Percentiles rank a stretch among this genome's conserved stretches.
Evolutionary conservation across 2,329 filamentous ascomycete species (phyloP).

Genomic region (Rhytidhysteron rufulum): DNA sequence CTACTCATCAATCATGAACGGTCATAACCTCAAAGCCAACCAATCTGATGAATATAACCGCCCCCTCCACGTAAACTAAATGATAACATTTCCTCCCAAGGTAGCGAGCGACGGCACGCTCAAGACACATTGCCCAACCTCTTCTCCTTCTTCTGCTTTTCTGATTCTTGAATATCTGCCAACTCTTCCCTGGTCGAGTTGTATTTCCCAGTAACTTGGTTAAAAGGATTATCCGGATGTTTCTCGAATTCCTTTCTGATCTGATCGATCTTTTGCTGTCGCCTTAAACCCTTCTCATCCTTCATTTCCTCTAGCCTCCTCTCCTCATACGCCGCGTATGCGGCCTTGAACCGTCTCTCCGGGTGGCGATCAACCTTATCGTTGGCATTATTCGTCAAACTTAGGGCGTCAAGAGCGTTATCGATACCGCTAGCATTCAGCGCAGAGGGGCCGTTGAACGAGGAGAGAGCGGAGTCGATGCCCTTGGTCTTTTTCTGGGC

Average conservation of each 20-base stretch:
- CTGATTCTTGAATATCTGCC: constrained; percentile 58
- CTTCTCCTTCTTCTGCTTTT: constrained; percentile 71
- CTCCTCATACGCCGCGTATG: constrained; percentile 79
- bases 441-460: constrained; percentile 45
- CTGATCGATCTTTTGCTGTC: constrained; percentile 79
- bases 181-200: constrained; percentile 79
- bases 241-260: constrained; percentile 93
- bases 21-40: not conserved
- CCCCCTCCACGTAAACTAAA: not conserved
- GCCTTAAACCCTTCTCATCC: constrained; percentile 72
- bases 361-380: constrained; percentile 83
- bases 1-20: not conserved
- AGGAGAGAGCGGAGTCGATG: constrained; percentile 59
- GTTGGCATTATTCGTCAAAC: constrained; percentile 58
- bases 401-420: constrained; percentile 84
- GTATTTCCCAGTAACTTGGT: constrained; percentile 72
- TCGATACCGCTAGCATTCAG: constrained; percentile 88
- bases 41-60: not conserved
- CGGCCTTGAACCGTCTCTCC: constrained; percentile 81
- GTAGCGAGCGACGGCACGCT: not conserved
- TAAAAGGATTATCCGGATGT: constrained; percentile 92
- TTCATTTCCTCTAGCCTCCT: constrained; percentile 80
- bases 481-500: constrained; percentile 51
- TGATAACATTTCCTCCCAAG: not conserved
- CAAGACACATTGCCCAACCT: constrained; percentile 47